Percentiles rank a stretch among this genome's conserved stretches.
Evolutionary conservation across 108 stramenopile species (phyloP).

Genomic region (Nitzschia inconspicua): DNA sequence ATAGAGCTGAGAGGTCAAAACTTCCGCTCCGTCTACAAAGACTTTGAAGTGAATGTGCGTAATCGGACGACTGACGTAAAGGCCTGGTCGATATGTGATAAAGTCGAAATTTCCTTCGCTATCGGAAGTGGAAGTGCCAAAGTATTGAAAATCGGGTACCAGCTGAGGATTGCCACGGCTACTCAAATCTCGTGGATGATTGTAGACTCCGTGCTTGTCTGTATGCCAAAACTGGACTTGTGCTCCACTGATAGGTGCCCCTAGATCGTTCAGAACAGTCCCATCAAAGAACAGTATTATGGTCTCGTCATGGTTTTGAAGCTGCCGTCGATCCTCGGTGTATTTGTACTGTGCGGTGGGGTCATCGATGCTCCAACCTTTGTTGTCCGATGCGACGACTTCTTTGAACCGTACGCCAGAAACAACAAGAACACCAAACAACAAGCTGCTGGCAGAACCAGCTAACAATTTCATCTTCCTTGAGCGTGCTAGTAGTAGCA

Average conservation of each 20-base stretch:
- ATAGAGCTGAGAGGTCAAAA: constrained; percentile 24
- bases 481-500: no score
- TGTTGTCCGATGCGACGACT: no score
- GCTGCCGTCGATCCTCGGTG: no score
- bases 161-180: neutral
- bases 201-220: constrained; percentile 21
- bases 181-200: constrained; percentile 10
- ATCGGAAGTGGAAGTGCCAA: constrained; percentile 18
- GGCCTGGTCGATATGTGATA: constrained; percentile 18
- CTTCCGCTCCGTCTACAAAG: constrained; percentile 9
- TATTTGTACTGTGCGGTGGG: no score
- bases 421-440: no score
- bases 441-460: no score
- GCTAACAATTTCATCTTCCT: no score
- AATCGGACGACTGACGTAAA: constrained; percentile 16
- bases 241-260: constrained; percentile 19
- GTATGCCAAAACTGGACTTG: constrained; percentile 35
- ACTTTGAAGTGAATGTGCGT: constrained; percentile 30
- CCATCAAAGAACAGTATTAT: constrained; percentile 17
- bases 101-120: constrained; percentile 11
- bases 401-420: no score
- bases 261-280: constrained; percentile 11
- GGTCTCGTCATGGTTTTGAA: no score
- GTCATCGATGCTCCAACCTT: no score
- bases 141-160: constrained; percentile 15